Evolutionary conservation across 2,329 filamentous ascomycete genomes (phyloP), one percentile per base, ranked within the genome.

Genomic region (Drechslerella coelobrocha): DNA sequence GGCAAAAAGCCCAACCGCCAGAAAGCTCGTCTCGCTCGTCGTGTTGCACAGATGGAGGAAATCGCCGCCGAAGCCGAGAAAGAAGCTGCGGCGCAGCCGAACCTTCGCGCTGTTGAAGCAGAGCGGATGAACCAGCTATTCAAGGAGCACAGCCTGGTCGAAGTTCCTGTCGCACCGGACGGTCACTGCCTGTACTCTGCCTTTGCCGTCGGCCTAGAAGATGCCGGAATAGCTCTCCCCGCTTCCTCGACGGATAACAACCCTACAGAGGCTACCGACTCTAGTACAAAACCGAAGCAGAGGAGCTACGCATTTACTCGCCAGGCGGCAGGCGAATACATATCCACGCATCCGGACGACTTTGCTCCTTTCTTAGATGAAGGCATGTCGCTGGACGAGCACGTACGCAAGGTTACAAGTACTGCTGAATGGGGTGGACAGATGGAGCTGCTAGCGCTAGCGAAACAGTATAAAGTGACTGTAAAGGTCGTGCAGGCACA

Each of bases 401-500:
- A 97, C 78, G 83, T 90, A 50, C 80, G 81, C 50, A 91, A 89
- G 80, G 90, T 99, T 69, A 82, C 88, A 73, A 87, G 94, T 66
- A 97, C 92, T 52, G 92, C 91, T 0, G 93, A 96, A 80, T 99
- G 94, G 94, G 94, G 94, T 53, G 94, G 94, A 0, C 91, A 97
- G 81, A 80, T 97, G 73, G 94, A 99, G 82, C 80, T 99, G 61
- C 83, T 88, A 78, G 94, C 94, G 23, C 83, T 99, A 77, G 90
- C 93, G 54, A 88, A 86, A 77, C 86, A 85, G 60, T 97, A 95
- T 76, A 85, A 85, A 2, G 86, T 94, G 9, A 85, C 89, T 76
- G 93, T 97, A 72, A 86, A 88, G 76, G 89, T 99, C 10, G 81
- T 99, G 72, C 92, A 97, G 76, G 89, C 93, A 77, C 91, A 92